These are phyloP conservation scores for Protostelium mycophagum DNA, from an alignment of 78 protist genomes.

Conservation along the genomic window DNA sequence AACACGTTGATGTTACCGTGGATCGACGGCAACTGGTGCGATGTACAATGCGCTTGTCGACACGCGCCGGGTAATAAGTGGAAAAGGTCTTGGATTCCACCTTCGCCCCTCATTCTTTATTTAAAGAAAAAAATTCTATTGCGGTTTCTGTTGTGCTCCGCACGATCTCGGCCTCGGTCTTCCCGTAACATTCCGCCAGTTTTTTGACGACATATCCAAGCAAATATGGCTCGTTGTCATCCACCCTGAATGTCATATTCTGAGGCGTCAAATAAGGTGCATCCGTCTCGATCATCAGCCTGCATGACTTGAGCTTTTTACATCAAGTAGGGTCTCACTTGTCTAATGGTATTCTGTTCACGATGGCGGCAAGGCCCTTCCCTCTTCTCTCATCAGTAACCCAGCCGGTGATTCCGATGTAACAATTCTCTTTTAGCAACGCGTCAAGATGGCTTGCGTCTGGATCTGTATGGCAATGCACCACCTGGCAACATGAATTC, in stretches of 20 bases:
- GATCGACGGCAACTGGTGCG: too few relatives aligned
- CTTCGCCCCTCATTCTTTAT: too few relatives aligned
- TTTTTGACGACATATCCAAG: constrained; percentile 23
- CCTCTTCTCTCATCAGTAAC: constrained; percentile 44
- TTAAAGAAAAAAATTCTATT: too few relatives aligned
- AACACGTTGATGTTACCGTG: too few relatives aligned
- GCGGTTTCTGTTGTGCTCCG: neutral
- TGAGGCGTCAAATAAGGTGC: constrained; percentile 54
- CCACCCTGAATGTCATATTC: neutral
- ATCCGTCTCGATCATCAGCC: constrained; percentile 62
- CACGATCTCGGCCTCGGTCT: constrained; percentile 24
- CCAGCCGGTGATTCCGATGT: constrained; percentile 53
- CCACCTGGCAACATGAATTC: constrained; percentile 8
- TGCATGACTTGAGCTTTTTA: neutral
- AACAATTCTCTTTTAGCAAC: constrained; percentile 24
- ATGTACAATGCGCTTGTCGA: too few relatives aligned
- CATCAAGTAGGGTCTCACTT: neutral
- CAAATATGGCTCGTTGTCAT: constrained; percentile 45
- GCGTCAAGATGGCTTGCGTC: constrained; percentile 21
- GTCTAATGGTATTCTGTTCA: constrained; percentile 27
- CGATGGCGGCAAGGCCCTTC: neutral
- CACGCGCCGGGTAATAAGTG: too few relatives aligned
- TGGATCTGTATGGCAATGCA: constrained; percentile 56
- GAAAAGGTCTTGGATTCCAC: too few relatives aligned
- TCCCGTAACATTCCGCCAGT: constrained; percentile 30